These are phyloP conservation scores for Parachlorella kessleri DNA, from an alignment of 139 green algal species.

Conservation along the genomic window DNA sequence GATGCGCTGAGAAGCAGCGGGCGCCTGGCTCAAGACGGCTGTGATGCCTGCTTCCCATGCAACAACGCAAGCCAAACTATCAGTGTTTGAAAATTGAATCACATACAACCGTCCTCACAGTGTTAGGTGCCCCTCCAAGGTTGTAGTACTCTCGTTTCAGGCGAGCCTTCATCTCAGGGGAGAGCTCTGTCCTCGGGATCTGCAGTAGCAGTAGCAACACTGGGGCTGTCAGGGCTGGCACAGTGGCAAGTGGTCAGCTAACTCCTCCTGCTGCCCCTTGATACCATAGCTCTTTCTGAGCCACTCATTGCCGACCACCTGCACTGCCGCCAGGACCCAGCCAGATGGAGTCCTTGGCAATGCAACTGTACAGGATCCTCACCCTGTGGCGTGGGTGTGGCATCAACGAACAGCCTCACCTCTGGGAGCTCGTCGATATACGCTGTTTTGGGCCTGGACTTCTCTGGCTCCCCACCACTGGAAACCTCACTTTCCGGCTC, in stretches of 20 bases:
- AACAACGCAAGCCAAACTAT: too few species aligned
- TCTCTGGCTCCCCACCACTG: not conserved
- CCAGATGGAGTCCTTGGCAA: too few species aligned
- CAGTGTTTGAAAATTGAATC: not conserved
- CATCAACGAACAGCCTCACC: not conserved
- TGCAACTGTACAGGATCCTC: too few species aligned
- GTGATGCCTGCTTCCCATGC: too few species aligned
- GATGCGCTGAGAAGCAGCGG: not conserved
- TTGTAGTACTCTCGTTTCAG: constrained; percentile 26
- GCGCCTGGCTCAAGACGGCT: not conserved
- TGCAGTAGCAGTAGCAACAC: not conserved
- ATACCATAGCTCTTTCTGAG: not conserved
- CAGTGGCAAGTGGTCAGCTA: too few species aligned
- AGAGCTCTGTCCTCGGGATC: constrained; percentile 22
- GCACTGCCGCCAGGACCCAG: too few species aligned
- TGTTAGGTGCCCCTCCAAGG: constrained; percentile 43
- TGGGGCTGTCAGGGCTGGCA: not conserved
- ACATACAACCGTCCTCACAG: not conserved
- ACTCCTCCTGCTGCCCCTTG: too few species aligned
- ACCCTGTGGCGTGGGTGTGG: too few species aligned
- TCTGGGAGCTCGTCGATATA: constrained; percentile 36
- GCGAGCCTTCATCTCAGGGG: constrained; percentile 31
- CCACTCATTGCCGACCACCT: too few species aligned
- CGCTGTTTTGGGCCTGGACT: not conserved
- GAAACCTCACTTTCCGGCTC: not conserved